phyloP scores from a whole-genome alignment of 2,329 filamentous ascomycete genomes.

The Colletotrichum gigasporum region DNA sequence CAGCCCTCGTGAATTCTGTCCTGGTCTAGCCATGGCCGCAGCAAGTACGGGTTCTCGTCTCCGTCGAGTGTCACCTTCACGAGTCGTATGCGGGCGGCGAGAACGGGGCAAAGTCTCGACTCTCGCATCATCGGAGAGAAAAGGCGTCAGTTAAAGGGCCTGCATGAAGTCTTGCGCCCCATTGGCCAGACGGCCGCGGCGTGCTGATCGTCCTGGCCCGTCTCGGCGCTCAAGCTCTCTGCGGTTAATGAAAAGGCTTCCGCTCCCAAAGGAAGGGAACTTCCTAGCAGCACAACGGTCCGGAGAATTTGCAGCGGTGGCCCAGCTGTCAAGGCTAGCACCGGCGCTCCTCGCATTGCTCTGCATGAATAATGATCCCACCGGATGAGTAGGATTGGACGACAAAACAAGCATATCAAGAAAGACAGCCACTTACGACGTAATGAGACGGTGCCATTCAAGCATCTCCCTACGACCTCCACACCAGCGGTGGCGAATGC shows the following conservation, averaged over 20 bases:
- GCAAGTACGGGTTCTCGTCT: neutral
- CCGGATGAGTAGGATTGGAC: neutral
- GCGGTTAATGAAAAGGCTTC: neutral
- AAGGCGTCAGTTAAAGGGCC: conserved; percentile 4
- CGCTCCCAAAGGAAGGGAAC: conserved; percentile 7
- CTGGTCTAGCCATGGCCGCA: neutral
- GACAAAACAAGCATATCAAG: conserved; percentile 9
- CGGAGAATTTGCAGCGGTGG: conserved; percentile 24
- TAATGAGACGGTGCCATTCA: conserved; percentile 1
- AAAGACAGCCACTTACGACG: neutral
- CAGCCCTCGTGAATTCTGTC: neutral
- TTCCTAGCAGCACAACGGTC: neutral
- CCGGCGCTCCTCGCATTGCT: conserved; percentile 5
- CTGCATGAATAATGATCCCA: conserved; percentile 16
- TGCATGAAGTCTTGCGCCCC: neutral
- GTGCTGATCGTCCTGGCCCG: neutral
- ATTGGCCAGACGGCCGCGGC: neutral
- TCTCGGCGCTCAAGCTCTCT: conserved; percentile 12
- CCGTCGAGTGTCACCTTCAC: neutral
- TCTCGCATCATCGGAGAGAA: neutral
- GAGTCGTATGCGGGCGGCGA: conserved; percentile 1
- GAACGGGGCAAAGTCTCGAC: neutral
- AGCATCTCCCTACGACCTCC: neutral
- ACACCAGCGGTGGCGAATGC: neutral
- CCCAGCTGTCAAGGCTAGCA: neutral